Base-by-base conservation (phyloP, 2,329 filamentous ascomycete genomes). In the Harringtonia lauricola region DNA sequence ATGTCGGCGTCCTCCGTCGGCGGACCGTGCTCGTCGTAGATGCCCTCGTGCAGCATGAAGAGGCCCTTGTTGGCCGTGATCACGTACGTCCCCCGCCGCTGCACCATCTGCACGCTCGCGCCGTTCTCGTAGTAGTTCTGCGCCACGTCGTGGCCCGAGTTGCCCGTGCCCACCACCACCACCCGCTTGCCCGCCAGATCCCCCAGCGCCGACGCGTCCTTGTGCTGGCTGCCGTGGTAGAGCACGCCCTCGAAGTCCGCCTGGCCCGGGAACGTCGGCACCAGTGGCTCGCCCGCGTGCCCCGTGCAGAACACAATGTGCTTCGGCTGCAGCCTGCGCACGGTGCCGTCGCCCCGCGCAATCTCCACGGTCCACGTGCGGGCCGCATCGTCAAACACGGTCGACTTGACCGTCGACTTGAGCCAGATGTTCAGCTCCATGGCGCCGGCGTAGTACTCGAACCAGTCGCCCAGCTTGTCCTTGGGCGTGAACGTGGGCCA, bases 401-500 rank as follows among this genome's bases (percentile, higher is more conserved):
- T 62, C 0, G 63, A 58, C 2, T 55, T 57, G 1, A 83, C 51
- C 1, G 62, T 67, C 0, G 76, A 76, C 12, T 59, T 61, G 1
- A 66, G 74, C 81, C 80, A 84, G 22, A 83, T 70, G 48, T 84
- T 81, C 33, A 86, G 67, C 51, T 86, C 81, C n/a, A 85, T 64
- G 0, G 76, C 58, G 6, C 64, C 70, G 1, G 71, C 80, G 49
- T 86, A 85, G 0, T 70, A 63, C 50, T 83, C 79, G 47, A 85
- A 78, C 61, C 76, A 86, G 36, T 83, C 76, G 2, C 68, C 81
- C 0, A 84, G 63, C 54, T 85, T 85, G 57, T 85, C 80, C 54
- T 84, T 85, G 6, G 80, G 79, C 0, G 79, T 83, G 57, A 82
- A 86, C 15, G 81, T 63, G 4, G 81, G 81, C 81, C 81, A 86